A percentile compares a stretch with the other conserved stretches of the same genome.
These are phyloP conservation scores for Serendipita sp. DNA, from an alignment of 768 basidiomycete species.

Conservation along the genomic window DNA sequence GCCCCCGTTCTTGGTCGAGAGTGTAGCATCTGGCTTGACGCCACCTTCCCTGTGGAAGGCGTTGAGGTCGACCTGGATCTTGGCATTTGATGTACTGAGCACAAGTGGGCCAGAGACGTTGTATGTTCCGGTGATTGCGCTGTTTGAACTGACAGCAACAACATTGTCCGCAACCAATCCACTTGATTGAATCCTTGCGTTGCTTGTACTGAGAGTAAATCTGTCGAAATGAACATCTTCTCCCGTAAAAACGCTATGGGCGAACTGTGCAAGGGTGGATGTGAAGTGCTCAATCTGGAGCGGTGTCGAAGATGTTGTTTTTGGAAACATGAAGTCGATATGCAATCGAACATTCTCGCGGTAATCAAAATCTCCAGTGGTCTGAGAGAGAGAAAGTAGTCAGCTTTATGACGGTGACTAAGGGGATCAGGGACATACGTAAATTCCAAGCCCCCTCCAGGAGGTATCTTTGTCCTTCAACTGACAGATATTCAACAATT, in stretches of 20 bases:
- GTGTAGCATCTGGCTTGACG: not conserved
- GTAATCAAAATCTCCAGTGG: not conserved
- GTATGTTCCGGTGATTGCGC: not conserved
- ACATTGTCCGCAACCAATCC: not conserved
- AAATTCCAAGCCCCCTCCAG: not conserved
- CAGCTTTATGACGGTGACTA: not conserved
- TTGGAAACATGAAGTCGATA: not conserved
- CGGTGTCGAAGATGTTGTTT: not conserved
- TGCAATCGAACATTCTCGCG: not conserved
- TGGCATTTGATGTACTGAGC: not conserved
- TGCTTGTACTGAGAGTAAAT: not conserved
- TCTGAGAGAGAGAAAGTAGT: not conserved
- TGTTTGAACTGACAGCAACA: not conserved
- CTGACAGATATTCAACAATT: not conserved
- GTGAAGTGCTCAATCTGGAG: not conserved
- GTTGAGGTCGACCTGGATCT: conserved; percentile 1
- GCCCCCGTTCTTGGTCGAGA: not conserved
- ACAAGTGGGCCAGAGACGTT: not conserved
- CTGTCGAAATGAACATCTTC: not conserved
- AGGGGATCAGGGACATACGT: not conserved
- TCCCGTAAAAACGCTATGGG: not conserved
- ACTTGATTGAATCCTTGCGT: not conserved
- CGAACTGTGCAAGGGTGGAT: not conserved
- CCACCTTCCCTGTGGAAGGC: not conserved
- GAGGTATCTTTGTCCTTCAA: not conserved